These are phyloP conservation scores for Eimeria zaria DNA, from an alignment of 169 alveolate species.

Conservation along the genomic window DNA sequence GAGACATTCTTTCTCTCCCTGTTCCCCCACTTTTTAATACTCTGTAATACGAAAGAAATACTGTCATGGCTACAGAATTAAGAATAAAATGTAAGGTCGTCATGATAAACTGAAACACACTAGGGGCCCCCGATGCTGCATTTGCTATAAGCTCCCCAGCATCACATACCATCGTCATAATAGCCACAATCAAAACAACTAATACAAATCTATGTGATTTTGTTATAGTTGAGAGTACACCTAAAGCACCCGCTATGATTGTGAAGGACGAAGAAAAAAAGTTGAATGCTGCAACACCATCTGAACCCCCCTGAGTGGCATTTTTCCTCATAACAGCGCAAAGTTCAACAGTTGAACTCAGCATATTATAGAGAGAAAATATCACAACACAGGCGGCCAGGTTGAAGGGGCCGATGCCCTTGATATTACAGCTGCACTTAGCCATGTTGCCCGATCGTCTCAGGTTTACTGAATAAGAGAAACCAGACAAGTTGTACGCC, in stretches of 20 bases:
- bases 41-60: conserved; percentile 70
- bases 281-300: conserved; percentile 50
- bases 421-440: conserved; percentile 44
- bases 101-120: conserved; percentile 68
- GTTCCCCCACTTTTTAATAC: conserved; percentile 67
- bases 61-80: conserved; percentile 59
- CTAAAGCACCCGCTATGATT: conserved; percentile 74
- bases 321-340: conserved; percentile 22
- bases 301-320: not conserved
- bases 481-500: not conserved
- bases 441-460: not conserved
- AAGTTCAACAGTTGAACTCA: conserved; percentile 77
- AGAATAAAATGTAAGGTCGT: conserved; percentile 67
- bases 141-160: conserved; percentile 75
- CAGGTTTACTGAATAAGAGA: not conserved
- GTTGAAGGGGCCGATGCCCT: conserved; percentile 62
- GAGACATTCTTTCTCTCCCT: conserved; percentile 57
- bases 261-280: conserved; percentile 75
- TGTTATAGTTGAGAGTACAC: conserved; percentile 74
- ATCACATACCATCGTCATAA: conserved; percentile 70
- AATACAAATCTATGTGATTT: conserved; percentile 59
- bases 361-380: conserved; percentile 71
- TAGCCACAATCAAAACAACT: conserved; percentile 58
- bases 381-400: conserved; percentile 78
- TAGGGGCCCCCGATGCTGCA: conserved; percentile 59